phyloP scores from a whole-genome alignment of 768 basidiomycete genomes.

The Boletus rex-veris region DNA sequence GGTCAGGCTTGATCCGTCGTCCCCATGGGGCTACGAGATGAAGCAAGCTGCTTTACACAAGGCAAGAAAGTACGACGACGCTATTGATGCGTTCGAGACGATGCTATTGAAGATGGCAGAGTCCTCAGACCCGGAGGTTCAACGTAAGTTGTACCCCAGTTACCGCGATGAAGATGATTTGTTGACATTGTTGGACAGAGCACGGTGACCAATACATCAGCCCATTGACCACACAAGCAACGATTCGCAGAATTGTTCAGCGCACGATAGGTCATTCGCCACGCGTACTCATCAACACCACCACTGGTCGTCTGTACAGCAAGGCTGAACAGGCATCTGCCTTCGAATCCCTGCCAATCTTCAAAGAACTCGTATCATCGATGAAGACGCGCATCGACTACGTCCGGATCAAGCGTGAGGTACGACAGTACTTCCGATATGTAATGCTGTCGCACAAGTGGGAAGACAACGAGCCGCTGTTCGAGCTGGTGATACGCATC shows the following conservation, averaged over 20 bases:
- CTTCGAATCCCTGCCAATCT: background rate
- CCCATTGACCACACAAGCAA: background rate
- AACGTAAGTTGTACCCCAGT: background rate
- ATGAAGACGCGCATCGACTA: background rate
- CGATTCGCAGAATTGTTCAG: background rate
- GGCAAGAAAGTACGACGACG: background rate
- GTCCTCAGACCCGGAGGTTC: background rate
- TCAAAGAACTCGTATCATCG: background rate
- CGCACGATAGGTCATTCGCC: background rate
- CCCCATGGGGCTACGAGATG: background rate
- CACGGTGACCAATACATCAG: background rate
- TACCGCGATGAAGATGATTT: background rate
- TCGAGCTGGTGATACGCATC: background rate
- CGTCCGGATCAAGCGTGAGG: background rate
- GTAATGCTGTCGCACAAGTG: slow-evolving; percentile 5
- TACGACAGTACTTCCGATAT: background rate
- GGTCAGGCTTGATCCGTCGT: background rate
- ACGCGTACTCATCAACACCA: background rate
- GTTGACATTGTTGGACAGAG: background rate
- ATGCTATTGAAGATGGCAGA: background rate
- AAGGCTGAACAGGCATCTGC: background rate
- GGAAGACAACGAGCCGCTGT: slow-evolving; percentile 1
- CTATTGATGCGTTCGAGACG: background rate
- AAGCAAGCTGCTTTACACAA: background rate
- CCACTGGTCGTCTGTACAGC: background rate